phyloP scores from a whole-genome alignment of 352 stramenopile species.

The Globisporangium sylvaticum region DNA sequence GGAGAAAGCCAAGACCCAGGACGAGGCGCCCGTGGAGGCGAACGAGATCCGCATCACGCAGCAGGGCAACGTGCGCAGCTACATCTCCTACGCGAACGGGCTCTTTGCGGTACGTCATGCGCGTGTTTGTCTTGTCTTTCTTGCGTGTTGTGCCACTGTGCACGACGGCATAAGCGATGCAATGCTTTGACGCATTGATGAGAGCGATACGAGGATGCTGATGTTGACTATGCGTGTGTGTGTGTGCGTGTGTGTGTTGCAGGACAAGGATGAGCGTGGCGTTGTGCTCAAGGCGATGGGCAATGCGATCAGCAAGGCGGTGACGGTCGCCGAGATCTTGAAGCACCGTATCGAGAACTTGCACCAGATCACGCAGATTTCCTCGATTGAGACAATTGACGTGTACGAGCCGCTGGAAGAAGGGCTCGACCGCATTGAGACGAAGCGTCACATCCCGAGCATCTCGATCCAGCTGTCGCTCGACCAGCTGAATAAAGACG shows the following conservation, averaged over 20 bases:
- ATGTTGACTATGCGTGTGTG: neutral
- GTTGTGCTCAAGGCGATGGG: slow-evolving; percentile 82
- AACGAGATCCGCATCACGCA: slow-evolving; percentile 86
- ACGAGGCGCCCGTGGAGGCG: slow-evolving; percentile 41
- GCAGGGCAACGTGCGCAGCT: slow-evolving; percentile 74
- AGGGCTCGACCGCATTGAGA: slow-evolving; percentile 76
- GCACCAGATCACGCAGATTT: slow-evolving; percentile 78
- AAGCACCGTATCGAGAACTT: slow-evolving; percentile 71
- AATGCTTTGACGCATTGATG: neutral
- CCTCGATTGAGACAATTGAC: slow-evolving; percentile 74
- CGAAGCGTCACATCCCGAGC: slow-evolving; percentile 60
- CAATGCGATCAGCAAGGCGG: slow-evolving; percentile 81
- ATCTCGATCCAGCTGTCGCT: slow-evolving; percentile 78
- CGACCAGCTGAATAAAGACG: slow-evolving; percentile 47
- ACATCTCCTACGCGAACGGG: slow-evolving; percentile 75
- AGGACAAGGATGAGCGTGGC: slow-evolving; percentile 62
- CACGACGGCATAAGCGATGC: no score
- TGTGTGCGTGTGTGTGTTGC: neutral
- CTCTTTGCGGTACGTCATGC: slow-evolving; percentile 50
- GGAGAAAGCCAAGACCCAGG: slow-evolving; percentile 50
- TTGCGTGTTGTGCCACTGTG: neutral
- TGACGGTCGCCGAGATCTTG: slow-evolving; percentile 81
- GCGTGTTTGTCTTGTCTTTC: neutral
- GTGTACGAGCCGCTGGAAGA: slow-evolving; percentile 85
- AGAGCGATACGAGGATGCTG: neutral